These are phyloP conservation scores for Chaetomium sp. DNA, from an alignment of 2,329 filamentous ascomycete species.

Conservation along the genomic window DNA sequence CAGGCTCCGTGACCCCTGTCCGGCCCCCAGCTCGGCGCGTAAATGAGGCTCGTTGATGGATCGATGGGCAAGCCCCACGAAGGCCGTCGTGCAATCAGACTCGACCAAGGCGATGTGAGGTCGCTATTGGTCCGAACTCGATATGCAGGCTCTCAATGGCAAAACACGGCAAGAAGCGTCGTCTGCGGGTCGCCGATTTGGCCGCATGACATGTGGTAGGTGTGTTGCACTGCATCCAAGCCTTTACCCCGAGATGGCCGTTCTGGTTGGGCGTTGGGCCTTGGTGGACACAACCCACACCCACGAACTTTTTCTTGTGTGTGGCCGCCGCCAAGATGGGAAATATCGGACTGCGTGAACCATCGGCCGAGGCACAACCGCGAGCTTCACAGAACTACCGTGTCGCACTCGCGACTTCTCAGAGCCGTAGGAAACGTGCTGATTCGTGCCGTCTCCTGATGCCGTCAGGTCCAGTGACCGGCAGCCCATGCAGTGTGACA, in stretches of 20 bases:
- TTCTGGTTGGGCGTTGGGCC: constrained; percentile 17
- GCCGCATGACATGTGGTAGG: constrained; percentile 28
- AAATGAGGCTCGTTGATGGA: constrained; percentile 45
- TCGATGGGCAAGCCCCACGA: constrained; percentile 34
- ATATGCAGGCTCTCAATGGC: constrained; percentile 18
- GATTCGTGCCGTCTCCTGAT: constrained; percentile 37
- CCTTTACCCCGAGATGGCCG: constrained; percentile 20
- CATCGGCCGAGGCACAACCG: background rate
- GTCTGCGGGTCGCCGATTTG: constrained; percentile 29
- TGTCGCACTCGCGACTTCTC: constrained; percentile 30
- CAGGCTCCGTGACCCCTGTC: constrained; percentile 33
- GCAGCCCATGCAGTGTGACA: constrained; percentile 39
- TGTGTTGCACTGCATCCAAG: constrained; percentile 28
- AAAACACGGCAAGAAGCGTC: constrained; percentile 13
- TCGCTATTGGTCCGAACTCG: constrained; percentile 20
- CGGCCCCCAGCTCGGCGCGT: constrained; percentile 41
- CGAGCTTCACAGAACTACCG: constrained; percentile 19
- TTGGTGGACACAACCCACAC: constrained; percentile 19
- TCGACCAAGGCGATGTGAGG: constrained; percentile 29
- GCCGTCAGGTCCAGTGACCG: constrained; percentile 40
- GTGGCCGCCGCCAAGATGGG: background rate
- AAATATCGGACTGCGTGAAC: constrained; percentile 2
- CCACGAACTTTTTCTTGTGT: constrained; percentile 11
- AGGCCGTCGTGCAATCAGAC: constrained; percentile 42
- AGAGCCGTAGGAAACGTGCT: constrained; percentile 24